phyloP scores from a whole-genome alignment of 306 rosid species.

The Cicer arietinum region DNA sequence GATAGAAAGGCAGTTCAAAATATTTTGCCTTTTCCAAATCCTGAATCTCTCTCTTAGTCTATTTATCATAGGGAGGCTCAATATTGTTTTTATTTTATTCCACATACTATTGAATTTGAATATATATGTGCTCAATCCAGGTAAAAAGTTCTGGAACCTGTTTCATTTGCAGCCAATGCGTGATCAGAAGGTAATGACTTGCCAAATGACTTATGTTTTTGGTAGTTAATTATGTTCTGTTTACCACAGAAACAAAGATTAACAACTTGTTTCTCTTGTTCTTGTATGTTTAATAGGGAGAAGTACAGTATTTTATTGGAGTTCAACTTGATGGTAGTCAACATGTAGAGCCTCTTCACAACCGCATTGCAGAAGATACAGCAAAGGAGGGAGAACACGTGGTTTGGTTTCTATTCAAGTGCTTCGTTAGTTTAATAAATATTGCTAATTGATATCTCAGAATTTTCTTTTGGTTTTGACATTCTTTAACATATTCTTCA shows the following conservation, averaged over 20 bases:
- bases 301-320: constrained; percentile 95
- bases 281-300: constrained; percentile 70
- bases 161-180: constrained; percentile 99
- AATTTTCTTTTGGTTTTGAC: constrained; percentile 11
- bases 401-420: constrained; percentile 56
- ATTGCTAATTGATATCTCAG: not conserved
- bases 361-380: constrained; percentile 70
- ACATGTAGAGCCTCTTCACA: constrained; percentile 86
- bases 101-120: constrained; percentile 21
- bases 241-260: constrained; percentile 14
- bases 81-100: constrained; percentile 20
- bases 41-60: constrained; percentile 11
- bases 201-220: constrained; percentile 1
- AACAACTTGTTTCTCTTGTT: constrained; percentile 13
- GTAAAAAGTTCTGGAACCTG: constrained; percentile 96
- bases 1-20: constrained; percentile 13
- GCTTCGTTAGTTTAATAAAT: constrained; percentile 14
- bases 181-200: constrained; percentile 78
- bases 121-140: constrained; percentile 54
- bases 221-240: constrained; percentile 1
- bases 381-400: constrained; percentile 71
- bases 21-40: constrained; percentile 12
- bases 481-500: constrained; percentile 11
- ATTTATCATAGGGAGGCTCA: constrained; percentile 9
- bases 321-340: constrained; percentile 99